Evolutionary conservation across 306 rosid genomes (phyloP).

Genomic region (Senna tora): DNA sequence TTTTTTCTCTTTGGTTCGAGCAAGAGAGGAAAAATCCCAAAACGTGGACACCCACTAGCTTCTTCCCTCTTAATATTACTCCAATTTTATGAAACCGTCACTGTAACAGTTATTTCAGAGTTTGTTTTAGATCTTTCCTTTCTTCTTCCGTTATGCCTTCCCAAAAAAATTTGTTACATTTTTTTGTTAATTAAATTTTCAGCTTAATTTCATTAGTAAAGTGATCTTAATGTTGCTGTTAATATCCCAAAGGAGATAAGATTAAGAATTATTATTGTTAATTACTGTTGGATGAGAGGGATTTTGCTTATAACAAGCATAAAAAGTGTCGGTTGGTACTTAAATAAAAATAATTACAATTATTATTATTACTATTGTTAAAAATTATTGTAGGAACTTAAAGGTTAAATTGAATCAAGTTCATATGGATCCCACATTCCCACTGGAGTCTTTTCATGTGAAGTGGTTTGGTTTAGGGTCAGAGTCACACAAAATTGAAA

Average conservation of each 20-base stretch:
- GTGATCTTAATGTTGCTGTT: too few species aligned
- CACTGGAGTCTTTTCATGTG: constrained; percentile 31
- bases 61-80: constrained; percentile 34
- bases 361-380: background rate
- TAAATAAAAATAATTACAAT: background rate
- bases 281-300: constrained; percentile 1
- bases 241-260: too few species aligned
- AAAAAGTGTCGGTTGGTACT: constrained; percentile 37
- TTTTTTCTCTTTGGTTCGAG: constrained; percentile 19
- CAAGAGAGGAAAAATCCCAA: constrained; percentile 30
- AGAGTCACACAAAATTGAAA: constrained; percentile 4
- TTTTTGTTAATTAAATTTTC: constrained; percentile 34
- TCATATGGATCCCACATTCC: constrained; percentile 44
- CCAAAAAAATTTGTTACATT: constrained; percentile 20
- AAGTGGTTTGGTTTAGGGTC: constrained; percentile 29
- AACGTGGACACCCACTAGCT: constrained; percentile 34
- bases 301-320: constrained; percentile 24
- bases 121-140: background rate
- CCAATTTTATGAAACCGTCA: constrained; percentile 41
- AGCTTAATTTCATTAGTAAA: constrained; percentile 18
- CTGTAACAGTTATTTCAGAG: constrained; percentile 40
- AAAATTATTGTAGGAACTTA: background rate
- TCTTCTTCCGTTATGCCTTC: constrained; percentile 29
- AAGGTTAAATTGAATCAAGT: constrained; percentile 39
- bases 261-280: background rate